Percentiles rank a stretch among this genome's conserved stretches.
These are phyloP conservation scores for Cystofilobasidium macerans DNA, from an alignment of 768 basidiomycete species.

Conservation along the genomic window DNA sequence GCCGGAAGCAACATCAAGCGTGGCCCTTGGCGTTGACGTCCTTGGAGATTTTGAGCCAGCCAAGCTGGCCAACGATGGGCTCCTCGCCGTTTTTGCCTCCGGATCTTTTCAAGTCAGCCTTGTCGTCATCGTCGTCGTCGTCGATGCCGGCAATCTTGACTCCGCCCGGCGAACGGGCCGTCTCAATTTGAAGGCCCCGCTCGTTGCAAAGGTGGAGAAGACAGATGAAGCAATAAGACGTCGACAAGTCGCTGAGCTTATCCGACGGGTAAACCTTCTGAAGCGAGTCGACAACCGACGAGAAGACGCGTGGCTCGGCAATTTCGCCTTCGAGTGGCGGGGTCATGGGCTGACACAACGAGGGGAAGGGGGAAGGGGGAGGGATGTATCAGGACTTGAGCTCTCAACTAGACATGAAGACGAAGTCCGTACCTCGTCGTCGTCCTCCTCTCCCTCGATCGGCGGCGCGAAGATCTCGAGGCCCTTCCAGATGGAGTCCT, in stretches of 20 bases:
- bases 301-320: constrained; percentile 34
- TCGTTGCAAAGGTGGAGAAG: constrained; percentile 92
- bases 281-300: constrained; percentile 65
- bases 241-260: constrained; percentile 96
- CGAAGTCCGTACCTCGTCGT: constrained; percentile 14
- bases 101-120: not conserved
- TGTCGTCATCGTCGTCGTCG: constrained; percentile 2
- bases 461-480: constrained; percentile 63
- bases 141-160: not conserved
- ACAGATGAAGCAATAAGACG: constrained; percentile 98
- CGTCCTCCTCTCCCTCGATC: constrained; percentile 36
- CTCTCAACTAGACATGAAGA: too few species aligned
- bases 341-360: constrained; percentile 15
- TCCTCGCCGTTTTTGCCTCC: not conserved
- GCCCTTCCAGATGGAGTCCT: constrained; percentile 96
- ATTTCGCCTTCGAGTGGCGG: constrained; percentile 26
- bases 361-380: not conserved
- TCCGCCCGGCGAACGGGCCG: constrained; percentile 29
- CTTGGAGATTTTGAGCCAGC: constrained; percentile 26
- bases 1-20: too few species aligned
- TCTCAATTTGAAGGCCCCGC: constrained; percentile 72
- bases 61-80: constrained; percentile 19
- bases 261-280: constrained; percentile 74
- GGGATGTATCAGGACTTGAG: constrained; percentile 1
- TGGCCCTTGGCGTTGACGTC: constrained; percentile 25